Evolutionary conservation across 169 alveolate species (phyloP), one percentile per base, ranked within the genome.

Genomic region (Cryptosporidium andersoni): DNA sequence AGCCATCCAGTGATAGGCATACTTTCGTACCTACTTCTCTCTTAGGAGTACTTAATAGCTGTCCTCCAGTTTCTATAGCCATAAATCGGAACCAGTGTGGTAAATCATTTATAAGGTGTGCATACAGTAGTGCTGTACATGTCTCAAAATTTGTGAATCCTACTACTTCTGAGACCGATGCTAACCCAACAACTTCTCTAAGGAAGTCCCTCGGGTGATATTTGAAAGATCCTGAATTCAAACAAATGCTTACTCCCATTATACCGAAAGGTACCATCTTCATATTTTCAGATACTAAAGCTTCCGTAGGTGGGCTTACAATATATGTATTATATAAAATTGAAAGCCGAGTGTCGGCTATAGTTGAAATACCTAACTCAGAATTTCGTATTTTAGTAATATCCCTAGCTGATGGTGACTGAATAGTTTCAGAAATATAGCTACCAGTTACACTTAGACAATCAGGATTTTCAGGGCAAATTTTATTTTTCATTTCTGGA

Each of bases 41-140:
- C 9, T 16, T 11, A 5, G 14, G 9, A 37, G 43, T 60, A 4
- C 25, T 47, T 47, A 58, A 55, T 11, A 58, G 82, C 47, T 68
- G 85, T 42, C 62, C 45, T 25, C 60, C 85, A 40, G 67, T 58
- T 2, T 74, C 85, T 16, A 55, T 56, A 9, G 67, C 67, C 45
- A 74, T 74, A 48, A 56, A 74, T 5, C 60, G 55, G 25, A 74
- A 74, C 85, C 85, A 74, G 58, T 74, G 85, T n/a, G 85, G 85
- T 25, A 74, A 62, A 43, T 74, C 51, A 3, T 25, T 39, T 7
- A 74, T 39, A 3, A 47, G 39, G 55, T 56, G 14, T n/a, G 74
- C 60, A 58, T 45, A 60, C 25, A 74, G 40, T 9, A 74, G 49
- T 11, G 85, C 55, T 12, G 85, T 74, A 49, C 85, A 74, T 7